Percentiles rank a stretch among this genome's conserved stretches.
phyloP scores from a whole-genome alignment of 2,329 filamentous ascomycete genomes.

The Aspergillus terreus region DNA sequence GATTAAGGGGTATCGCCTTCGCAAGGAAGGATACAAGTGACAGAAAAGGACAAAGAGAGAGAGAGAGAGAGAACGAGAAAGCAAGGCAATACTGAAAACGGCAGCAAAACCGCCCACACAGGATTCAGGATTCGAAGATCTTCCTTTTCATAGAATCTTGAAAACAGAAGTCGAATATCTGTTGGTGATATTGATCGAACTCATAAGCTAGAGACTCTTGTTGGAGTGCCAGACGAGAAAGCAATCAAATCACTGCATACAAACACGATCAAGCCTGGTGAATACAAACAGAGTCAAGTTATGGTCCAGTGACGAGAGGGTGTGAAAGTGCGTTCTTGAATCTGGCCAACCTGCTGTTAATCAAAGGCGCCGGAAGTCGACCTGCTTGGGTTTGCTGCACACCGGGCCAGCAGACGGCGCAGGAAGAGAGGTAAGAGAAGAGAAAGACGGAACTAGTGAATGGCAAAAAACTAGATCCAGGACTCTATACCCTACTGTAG shows the following conservation, averaged over 20 bases:
- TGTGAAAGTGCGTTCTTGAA: slow-evolving; percentile 11
- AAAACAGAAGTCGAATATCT: slow-evolving; percentile 23
- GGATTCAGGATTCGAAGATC: slow-evolving; percentile 15
- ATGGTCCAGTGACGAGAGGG: slow-evolving; percentile 16
- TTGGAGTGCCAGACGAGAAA: slow-evolving; percentile 23
- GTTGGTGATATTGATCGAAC: slow-evolving; percentile 23
- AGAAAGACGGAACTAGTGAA: too few species aligned
- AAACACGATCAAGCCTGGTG: slow-evolving; percentile 28
- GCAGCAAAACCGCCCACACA: slow-evolving; percentile 14
- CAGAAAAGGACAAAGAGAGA: slow-evolving; percentile 13
- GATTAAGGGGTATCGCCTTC: slow-evolving; percentile 22
- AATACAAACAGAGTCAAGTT: slow-evolving; percentile 26
- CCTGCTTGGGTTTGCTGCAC: too few species aligned
- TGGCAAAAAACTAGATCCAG: too few species aligned
- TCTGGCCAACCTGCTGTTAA: slow-evolving; percentile 14
- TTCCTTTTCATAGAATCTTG: slow-evolving; percentile 14
- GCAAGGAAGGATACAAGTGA: slow-evolving; percentile 25
- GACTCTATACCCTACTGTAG: too few species aligned
- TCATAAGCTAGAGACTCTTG: slow-evolving; percentile 24
- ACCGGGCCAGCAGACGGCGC: too few species aligned
- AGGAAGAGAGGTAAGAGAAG: too few species aligned
- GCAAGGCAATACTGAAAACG: slow-evolving; percentile 14
- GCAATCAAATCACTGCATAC: slow-evolving; percentile 30
- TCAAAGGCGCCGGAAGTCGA: too few species aligned
- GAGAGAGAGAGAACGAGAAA: slow-evolving; percentile 3